Percentiles rank a stretch among this genome's conserved stretches.
Conservation (phyloP, 2,329 filamentous ascomycete species). For the Neofusicoccum sp. region DNA sequence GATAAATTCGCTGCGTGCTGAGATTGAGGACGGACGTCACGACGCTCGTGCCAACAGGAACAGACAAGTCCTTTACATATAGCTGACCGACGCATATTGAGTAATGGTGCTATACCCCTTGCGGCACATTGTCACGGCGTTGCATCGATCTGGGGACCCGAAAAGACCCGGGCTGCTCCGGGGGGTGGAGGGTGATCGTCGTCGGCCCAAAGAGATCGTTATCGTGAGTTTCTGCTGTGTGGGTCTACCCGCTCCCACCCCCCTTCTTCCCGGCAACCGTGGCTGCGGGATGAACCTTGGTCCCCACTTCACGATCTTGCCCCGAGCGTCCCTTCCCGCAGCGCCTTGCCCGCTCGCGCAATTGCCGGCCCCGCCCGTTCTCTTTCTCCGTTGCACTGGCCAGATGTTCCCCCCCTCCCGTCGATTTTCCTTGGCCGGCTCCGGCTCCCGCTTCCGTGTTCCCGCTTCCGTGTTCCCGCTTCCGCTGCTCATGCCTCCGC, state of each 20-base stretch:
- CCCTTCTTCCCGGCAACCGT: background rate
- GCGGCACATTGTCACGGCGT: background rate
- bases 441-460: background rate
- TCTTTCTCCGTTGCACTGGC: slow-evolving; percentile 3
- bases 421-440: background rate
- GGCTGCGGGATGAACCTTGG: slow-evolving; percentile 16
- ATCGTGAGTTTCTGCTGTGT: slow-evolving; percentile 1
- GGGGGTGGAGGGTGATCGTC: background rate
- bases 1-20: too few species aligned
- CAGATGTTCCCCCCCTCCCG: background rate
- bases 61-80: background rate
- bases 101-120: background rate
- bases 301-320: slow-evolving; percentile 21
- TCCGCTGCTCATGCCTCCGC: background rate
- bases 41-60: slow-evolving; percentile 13
- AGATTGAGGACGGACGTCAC: background rate
- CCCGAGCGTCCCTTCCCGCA: slow-evolving; percentile 7
- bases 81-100: background rate
- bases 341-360: background rate
- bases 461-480: background rate
- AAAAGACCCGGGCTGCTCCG: slow-evolving; percentile 3
- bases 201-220: background rate
- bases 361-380: background rate
- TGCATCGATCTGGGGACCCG: background rate
- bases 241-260: slow-evolving; percentile 1